These are phyloP conservation scores for Metschnikowia koreensis DNA, from an alignment of 805 yeast species.

Conservation along the genomic window DNA sequence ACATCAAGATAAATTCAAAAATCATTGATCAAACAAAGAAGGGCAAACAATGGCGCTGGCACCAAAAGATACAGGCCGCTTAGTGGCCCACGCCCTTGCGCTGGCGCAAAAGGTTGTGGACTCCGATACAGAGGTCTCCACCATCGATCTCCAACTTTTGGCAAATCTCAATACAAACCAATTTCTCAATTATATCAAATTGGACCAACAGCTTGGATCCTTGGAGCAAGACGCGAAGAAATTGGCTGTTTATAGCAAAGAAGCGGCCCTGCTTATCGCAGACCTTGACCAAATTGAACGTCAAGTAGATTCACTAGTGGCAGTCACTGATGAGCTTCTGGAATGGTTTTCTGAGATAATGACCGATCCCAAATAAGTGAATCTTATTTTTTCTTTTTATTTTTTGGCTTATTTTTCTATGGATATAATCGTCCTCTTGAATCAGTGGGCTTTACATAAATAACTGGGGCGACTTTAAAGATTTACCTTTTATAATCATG, in stretches of 20 bases:
- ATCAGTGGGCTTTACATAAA: background rate
- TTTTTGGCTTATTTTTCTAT: background rate
- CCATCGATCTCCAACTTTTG: conserved; percentile 47
- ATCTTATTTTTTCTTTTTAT: background rate
- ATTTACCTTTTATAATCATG: no score
- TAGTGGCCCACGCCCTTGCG: conserved; percentile 30
- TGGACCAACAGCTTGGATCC: conserved; percentile 39
- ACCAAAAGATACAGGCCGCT: conserved; percentile 30
- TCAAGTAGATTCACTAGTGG: conserved; percentile 42
- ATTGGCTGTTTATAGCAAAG: conserved; percentile 24
- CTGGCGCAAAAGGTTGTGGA: conserved; percentile 33
- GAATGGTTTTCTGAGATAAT: conserved; percentile 11
- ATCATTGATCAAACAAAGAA: background rate
- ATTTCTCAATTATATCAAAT: conserved; percentile 48
- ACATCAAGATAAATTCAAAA: background rate
- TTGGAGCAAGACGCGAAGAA: conserved; percentile 43
- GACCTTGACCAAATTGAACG: conserved; percentile 30
- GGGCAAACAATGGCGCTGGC: conserved; percentile 11
- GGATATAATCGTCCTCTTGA: background rate
- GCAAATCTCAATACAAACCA: conserved; percentile 60
- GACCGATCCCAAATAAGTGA: background rate
- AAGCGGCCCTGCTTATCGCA: conserved; percentile 23
- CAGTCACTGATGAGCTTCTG: conserved; percentile 23
- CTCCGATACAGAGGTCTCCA: conserved; percentile 40
- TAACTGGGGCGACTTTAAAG: no score